A percentile compares a stretch with the other conserved stretches of the same genome.
phyloP scores from a whole-genome alignment of 2,329 filamentous ascomycete genomes.

The Davidsoniella neocaledoniae region DNA sequence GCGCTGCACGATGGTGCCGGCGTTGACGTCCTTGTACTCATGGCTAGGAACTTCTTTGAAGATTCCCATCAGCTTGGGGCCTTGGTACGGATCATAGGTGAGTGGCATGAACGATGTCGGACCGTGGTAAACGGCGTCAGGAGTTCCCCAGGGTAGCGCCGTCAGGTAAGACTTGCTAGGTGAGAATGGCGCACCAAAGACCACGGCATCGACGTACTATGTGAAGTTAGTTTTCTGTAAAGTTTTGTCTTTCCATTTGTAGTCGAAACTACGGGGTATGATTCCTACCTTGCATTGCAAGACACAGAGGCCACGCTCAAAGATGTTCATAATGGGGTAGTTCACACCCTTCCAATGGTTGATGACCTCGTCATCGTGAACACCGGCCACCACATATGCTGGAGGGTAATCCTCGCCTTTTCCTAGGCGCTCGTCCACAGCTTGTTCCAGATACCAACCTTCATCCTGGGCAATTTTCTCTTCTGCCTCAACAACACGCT shows the following conservation, averaged over 20 bases:
- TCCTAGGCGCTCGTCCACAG: slow-evolving; percentile 43
- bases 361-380: slow-evolving; percentile 89
- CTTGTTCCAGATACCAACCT: slow-evolving; percentile 59
- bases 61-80: slow-evolving; percentile 66
- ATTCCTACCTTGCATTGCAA: slow-evolving; percentile 48
- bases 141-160: slow-evolving; percentile 54
- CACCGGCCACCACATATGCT: slow-evolving; percentile 76
- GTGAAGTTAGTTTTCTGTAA: slow-evolving; percentile 14
- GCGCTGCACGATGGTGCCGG: slow-evolving; percentile 74
- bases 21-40: slow-evolving; percentile 73
- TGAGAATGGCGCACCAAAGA: slow-evolving; percentile 81
- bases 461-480: slow-evolving; percentile 46
- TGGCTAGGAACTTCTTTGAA: slow-evolving; percentile 66
- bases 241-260: not conserved
- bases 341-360: slow-evolving; percentile 95
- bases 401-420: slow-evolving; percentile 63
- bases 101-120: slow-evolving; percentile 77
- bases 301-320: slow-evolving; percentile 87
- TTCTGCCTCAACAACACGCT: slow-evolving; percentile 57
- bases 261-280: too few relatives aligned
- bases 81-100: slow-evolving; percentile 66
- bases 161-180: slow-evolving; percentile 65
- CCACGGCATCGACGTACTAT: slow-evolving; percentile 69
- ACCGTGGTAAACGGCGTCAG: slow-evolving; percentile 84
- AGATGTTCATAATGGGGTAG: slow-evolving; percentile 99